Evolutionary conservation across 805 yeast species (phyloP), one percentile per base, ranked within the genome.

Genomic region (Candida ortonii): DNA sequence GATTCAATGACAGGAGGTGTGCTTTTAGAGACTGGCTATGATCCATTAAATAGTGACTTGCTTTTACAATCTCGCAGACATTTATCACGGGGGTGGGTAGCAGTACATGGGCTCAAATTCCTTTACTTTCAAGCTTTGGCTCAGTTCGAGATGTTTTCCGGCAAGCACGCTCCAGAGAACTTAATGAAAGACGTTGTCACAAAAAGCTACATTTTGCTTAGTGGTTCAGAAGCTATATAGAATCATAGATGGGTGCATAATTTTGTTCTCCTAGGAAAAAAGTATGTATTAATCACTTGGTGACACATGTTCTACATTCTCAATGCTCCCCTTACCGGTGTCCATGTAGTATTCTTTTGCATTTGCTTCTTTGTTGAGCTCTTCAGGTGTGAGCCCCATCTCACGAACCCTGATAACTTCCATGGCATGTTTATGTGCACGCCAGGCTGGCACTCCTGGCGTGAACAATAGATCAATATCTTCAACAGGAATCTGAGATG

Each of bases 401-500:
- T 31, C 34, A 10, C 34, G 22, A 18, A 19, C 24, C 12, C 28
- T 25, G 24, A 31, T 31, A 13, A 31, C 18, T 18, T 17, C 15
- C 34, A 31, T 18, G 7, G 34, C 34, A 20, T 31, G 28, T 17
- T 24, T 19, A 24, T 31, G 34, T 14, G 34, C 34, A 17, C 25
- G 23, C 34, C 34, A 31, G 15, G 34, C 34, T 11, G 34, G 34
- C 23, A 31, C 28, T 7, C 34, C 34, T 6, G 34, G 34, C 22
- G 34, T 31, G 24, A 31, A 31, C 17, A 31, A 23, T 16, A 31
- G 11, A 9, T 28, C 34, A 24, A 31, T 28, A 31, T 31, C 34
- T 28, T 31, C 34, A 28, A 31, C 34, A 25, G 34, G 34, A 31
- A 31, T 31, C 24, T 31, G 22, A 24, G 34, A 25, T 4, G 34